Percentiles rank a stretch among this genome's conserved stretches.
These are phyloP conservation scores for Datura wrightii DNA, from an alignment of 257 asterid species.

Conservation along the genomic window DNA sequence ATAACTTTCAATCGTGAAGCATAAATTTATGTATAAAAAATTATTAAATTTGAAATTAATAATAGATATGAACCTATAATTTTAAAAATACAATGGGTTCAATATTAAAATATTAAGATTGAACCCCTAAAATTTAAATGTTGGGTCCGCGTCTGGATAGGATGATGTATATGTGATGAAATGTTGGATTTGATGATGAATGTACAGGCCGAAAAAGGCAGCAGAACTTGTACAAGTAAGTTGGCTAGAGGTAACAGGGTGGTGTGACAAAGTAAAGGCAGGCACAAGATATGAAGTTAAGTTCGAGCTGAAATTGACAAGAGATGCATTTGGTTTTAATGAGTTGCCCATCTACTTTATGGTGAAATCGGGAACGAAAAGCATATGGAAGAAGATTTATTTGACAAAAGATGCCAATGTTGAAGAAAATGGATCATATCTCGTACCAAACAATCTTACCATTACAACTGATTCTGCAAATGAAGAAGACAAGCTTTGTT, in stretches of 20 bases:
- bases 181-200: background rate
- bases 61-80: too few relatives aligned
- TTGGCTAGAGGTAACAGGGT: slow-evolving; percentile 33
- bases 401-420: background rate
- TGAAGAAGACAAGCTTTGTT: slow-evolving; percentile 36
- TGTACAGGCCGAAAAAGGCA: background rate
- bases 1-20: too few relatives aligned
- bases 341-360: slow-evolving; percentile 24
- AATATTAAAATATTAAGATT: too few relatives aligned
- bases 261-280: background rate
- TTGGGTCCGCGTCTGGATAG: too few relatives aligned
- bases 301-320: slow-evolving; percentile 22
- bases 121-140: too few relatives aligned
- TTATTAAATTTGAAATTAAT: too few relatives aligned
- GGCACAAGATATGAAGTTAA: background rate
- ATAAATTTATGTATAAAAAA: too few relatives aligned
- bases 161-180: too few relatives aligned
- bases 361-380: background rate
- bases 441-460: slow-evolving; percentile 3
- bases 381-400: background rate
- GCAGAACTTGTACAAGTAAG: slow-evolving; percentile 29
- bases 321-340: slow-evolving; percentile 18
- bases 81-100: too few relatives aligned
- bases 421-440: background rate
- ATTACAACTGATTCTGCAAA: too few relatives aligned